Evolutionary conservation across 208 protist genomes (phyloP), one percentile per base, ranked within the genome.

Genomic region (Angomonas deanei): DNA sequence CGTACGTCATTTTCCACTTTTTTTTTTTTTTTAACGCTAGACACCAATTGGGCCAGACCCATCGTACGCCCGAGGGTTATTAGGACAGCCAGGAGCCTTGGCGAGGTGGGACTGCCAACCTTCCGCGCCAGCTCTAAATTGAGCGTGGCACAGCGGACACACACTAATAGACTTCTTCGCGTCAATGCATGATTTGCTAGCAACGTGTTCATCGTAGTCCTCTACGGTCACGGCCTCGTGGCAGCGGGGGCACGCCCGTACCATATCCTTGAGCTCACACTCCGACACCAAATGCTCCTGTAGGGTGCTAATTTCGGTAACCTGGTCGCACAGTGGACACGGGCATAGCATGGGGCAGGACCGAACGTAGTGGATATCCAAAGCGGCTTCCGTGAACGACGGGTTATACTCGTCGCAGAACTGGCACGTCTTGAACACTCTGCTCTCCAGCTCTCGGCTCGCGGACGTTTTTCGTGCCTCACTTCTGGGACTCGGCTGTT

Each of bases 281-380:
- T 97, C 92, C 5, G 64, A 73, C 23, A 94, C 80, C n/a, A 93
- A 70, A 69, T 97, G 92, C 62, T 92, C 73, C 70, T 94, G 86
- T 54, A 97, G 70, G 23, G 79, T 86, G 57, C 81, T 76, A 54
- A 97, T 94, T 68, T 97, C 88, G 26, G 88, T 95, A 31, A 97
- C 86, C 78, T 97, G 90, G 49, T 92, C 84, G 49, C 92, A 97
- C 54, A 96, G 69, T 27, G 86, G 89, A 61, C 92, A 97, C 11
- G 84, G 89, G 63, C 86, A 94, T 17, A 97, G 80, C 92, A 97
- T 96, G 39, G 92, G 92, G 60, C 92, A 97, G 0, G 70, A 70
- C 11, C 83, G 78, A 34, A 93, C 74, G 53, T 91, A 95, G 76
- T 97, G 92, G 50, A 89, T 68, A 57, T 96, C 88, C 21, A 97